Conservation (phyloP, 441 rosid genomes). For the Aleurites moluccanus region DNA sequence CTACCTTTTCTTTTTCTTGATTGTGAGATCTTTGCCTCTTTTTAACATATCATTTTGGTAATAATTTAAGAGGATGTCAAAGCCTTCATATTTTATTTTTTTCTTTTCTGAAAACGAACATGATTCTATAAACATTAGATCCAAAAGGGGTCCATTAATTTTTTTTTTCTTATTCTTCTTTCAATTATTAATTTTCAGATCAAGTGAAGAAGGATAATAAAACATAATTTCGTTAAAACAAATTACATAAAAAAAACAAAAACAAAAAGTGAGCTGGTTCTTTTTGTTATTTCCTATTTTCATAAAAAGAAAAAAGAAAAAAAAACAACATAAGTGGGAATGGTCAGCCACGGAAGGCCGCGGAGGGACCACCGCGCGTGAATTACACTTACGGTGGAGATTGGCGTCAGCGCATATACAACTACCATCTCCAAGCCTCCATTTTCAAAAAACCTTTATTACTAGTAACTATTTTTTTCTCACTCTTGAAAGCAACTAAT, state of each 20-base stretch:
- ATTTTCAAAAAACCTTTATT: neutral
- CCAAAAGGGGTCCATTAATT: neutral
- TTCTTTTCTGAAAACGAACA: neutral
- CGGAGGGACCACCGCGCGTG: conserved; percentile 18
- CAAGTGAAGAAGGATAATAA: neutral
- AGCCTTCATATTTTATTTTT: no score
- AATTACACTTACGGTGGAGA: conserved; percentile 6
- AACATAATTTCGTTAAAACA: neutral
- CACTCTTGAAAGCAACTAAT: conserved; percentile 6
- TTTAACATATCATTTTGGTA: neutral
- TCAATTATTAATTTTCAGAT: neutral
- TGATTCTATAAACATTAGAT: neutral
- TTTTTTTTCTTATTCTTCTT: neutral
- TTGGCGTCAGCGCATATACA: neutral
- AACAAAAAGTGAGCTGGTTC: conserved; percentile 43
- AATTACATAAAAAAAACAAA: neutral
- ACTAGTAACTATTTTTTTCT: neutral
- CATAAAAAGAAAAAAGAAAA: neutral
- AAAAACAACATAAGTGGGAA: neutral
- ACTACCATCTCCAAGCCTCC: neutral
- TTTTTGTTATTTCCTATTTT: conserved; percentile 37
- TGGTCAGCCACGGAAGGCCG: neutral
- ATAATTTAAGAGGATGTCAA: neutral
- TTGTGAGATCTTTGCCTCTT: neutral
- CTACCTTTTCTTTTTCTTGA: neutral